Base-by-base conservation (phyloP, 2,329 filamentous ascomycete genomes). In the Aspergillus neotritici region DNA sequence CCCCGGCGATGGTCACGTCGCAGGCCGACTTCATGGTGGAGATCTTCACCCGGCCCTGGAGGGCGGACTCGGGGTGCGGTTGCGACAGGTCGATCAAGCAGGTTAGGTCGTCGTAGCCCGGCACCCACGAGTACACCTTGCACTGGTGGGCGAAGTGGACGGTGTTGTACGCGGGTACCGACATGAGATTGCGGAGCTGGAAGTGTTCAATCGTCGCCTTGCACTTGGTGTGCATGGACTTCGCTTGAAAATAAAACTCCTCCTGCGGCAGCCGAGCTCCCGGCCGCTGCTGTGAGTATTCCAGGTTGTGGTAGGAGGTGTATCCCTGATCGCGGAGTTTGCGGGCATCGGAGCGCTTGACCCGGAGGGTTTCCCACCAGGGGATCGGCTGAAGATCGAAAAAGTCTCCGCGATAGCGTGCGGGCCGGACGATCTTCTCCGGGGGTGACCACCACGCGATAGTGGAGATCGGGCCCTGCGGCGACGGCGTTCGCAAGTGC, bases 181-280 rank as follows among this genome's bases (percentile, higher is more conserved):
- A 74, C 53, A 82, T 66, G 7, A 79, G 61, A 49, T 81, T 79
- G 11, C 78, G 76, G 3, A 82, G 68, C 52, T 82, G 78, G 49
- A 79, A 80, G 55, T 82, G 78, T 25, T 73, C 69, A 36, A 76
- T 71, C n/a, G 66, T 69, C 4, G 75, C 71, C 41, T 66, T 71
- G 48, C 75, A 70, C 9, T 62, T 62, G 0, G 72, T 74, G 47
- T 73, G 70, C 65, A 75, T 75, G 25, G 70, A 63, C 34, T 67
- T 67, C 43, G 72, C 74, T 4, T 63, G 65, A 57, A 76, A 78
- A 49, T 68, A 75, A 14, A 57, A 63, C 48, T 74, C 74, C 1
- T 61, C 64, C 31, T 61, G 61, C 7, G 64, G 65, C 8, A 73
- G 53, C 25, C 47, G 54, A 25, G 54, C 50, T 5, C 62, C 54